These are phyloP conservation scores for Boletus coccyginus DNA, from an alignment of 768 basidiomycete species.

Conservation along the genomic window DNA sequence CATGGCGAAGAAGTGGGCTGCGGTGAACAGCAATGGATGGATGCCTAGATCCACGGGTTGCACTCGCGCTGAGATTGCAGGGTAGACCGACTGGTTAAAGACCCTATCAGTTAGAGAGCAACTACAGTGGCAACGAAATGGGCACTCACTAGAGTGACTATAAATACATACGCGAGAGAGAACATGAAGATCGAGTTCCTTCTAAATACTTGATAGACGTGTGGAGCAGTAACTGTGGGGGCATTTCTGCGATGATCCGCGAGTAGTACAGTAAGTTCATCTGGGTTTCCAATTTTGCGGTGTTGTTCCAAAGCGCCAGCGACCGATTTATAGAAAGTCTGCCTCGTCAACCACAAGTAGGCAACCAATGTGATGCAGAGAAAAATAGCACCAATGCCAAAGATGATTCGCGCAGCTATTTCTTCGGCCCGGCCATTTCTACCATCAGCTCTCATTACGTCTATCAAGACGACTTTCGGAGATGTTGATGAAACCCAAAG, in stretches of 20 bases:
- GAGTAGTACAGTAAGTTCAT: background rate
- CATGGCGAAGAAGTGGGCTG: conserved; percentile 72
- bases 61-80: background rate
- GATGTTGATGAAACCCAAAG: background rate
- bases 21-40: conserved; percentile 16
- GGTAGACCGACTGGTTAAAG: background rate
- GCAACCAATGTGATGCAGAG: background rate
- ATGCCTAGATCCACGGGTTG: background rate
- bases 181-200: conserved; percentile 4
- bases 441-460: background rate
- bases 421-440: background rate
- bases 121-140: background rate
- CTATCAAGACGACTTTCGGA: background rate
- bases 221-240: background rate
- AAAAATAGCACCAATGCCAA: background rate
- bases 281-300: background rate
- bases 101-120: background rate
- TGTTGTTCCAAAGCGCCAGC: background rate
- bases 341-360: background rate
- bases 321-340: background rate
- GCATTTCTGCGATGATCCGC: background rate
- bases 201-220: background rate
- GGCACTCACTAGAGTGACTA: background rate
- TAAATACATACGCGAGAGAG: background rate
- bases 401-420: background rate